Percentiles rank a stretch among this genome's conserved stretches.
These are phyloP conservation scores for Gyromitra esculenta DNA, from an alignment of 2,329 filamentous ascomycete species.

Conservation along the genomic window DNA sequence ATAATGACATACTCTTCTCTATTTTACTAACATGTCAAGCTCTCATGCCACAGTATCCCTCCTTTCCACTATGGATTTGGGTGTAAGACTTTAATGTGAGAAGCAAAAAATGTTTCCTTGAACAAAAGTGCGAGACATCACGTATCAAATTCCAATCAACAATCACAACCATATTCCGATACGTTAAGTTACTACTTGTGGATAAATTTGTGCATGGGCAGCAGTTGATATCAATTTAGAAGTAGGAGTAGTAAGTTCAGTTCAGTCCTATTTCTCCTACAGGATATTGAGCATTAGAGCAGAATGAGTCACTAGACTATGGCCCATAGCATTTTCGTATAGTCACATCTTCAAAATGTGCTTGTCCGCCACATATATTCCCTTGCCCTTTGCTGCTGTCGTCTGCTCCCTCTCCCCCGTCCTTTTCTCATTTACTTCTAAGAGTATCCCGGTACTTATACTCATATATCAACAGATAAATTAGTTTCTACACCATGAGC, in stretches of 20 bases:
- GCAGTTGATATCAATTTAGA: background rate
- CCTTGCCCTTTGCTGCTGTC: too few species aligned
- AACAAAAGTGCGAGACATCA: background rate
- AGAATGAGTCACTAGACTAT: too few species aligned
- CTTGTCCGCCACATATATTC: too few species aligned
- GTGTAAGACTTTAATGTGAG: background rate
- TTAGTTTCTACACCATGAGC: too few species aligned
- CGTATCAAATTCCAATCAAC: background rate
- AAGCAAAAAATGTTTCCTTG: background rate
- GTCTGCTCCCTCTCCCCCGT: too few species aligned
- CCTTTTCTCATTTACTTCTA: too few species aligned
- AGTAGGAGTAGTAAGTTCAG: background rate
- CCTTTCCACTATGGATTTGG: background rate
- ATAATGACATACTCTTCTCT: background rate
- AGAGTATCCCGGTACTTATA: too few species aligned
- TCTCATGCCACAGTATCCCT: background rate
- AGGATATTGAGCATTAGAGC: too few species aligned
- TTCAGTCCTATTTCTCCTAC: too few species aligned
- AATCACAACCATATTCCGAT: background rate
- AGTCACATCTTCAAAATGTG: too few species aligned
- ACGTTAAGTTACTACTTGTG: background rate
- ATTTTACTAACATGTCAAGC: background rate
- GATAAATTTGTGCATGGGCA: background rate
- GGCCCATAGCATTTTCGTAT: too few species aligned
- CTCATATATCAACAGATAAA: too few species aligned